Base-by-base conservation (phyloP, 148 eudicot genomes). In the Rhododendron mucronatum region DNA sequence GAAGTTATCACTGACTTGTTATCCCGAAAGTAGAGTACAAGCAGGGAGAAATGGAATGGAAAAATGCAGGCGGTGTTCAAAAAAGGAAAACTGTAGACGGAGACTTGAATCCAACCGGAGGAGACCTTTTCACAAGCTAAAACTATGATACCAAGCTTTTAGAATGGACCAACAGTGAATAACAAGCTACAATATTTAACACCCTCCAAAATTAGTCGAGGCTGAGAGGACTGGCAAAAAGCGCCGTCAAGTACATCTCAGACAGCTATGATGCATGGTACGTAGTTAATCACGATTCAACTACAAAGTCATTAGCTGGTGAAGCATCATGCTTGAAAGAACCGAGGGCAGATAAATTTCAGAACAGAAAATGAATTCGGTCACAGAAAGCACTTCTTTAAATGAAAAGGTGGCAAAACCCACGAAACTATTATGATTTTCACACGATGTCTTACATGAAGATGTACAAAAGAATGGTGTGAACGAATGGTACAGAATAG, bases 381-480 rank as follows among this genome's bases (percentile, higher is more conserved):
- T 45, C 28, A 33, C 33, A 11, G 35, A 67, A 67, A 67, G 74
- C 74, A 15, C n/a, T 33, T 81, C 53, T 37, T 13, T 2, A 82
- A 5, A 9, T 26, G 51, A 65, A 65, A 16, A 50, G 85, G 51
- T 41, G 26, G 76, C 33, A 33, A 83, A 65, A n/a, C 50, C 57
- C 77, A 65, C 5, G 16, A 83, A 13, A 83, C 63, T 65, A 69
- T 65, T 28, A 13, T 35, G 50, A 28, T 28, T 16, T 65, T 44
- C 77, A 83, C 11, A 14, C 39, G 48, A 63, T 61, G 30, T 18
- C 69, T 67, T 69, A 71, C 11, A 20, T 30, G 18, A 47, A 47
- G n/a, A 83, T 71, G 59, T 71, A 71, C 61, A 83, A 71, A 83
- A 83, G 26, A 30, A 83, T 69, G 37, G 30, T 71, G 61, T 21